phyloP scores from a whole-genome alignment of 2,329 filamentous ascomycete genomes.

The Ceratocystis cacaofunesta region DNA sequence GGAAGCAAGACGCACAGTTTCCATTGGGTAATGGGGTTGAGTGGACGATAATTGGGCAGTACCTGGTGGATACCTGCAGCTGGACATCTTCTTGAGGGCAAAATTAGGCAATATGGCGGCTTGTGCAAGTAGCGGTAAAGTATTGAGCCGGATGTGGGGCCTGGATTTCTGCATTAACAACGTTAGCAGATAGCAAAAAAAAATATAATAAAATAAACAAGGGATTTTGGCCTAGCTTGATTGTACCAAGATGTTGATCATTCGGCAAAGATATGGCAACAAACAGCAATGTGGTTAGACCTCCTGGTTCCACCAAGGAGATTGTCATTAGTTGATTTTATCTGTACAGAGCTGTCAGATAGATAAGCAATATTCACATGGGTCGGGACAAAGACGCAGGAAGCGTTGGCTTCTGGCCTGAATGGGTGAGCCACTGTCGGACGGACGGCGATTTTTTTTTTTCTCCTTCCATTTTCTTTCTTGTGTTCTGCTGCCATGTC shows the following conservation, averaged over 20 bases:
- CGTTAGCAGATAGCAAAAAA: too few relatives aligned
- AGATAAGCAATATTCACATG: conserved; percentile 13
- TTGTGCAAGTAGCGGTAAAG: conserved; percentile 2
- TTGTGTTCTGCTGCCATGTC: too few relatives aligned
- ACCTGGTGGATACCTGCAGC: conserved; percentile 1
- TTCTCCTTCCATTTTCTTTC: too few relatives aligned
- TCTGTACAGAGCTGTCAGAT: conserved; percentile 7
- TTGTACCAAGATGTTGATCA: not conserved
- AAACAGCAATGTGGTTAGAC: conserved; percentile 7
- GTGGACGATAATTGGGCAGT: conserved; percentile 4
- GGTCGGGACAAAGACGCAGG: not conserved
- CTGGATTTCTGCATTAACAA: not conserved
- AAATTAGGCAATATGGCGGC: not conserved
- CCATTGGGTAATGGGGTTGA: conserved; percentile 11
- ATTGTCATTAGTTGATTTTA: conserved; percentile 17
- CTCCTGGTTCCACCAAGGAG: conserved; percentile 9
- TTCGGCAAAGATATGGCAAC: conserved; percentile 10
- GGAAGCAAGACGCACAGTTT: conserved; percentile 4
- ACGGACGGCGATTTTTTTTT: not conserved
- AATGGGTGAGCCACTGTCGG: not conserved
- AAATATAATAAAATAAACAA: not conserved
- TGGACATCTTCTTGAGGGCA: not conserved
- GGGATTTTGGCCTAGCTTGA: not conserved
- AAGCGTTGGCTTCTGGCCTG: not conserved
- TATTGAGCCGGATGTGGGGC: not conserved